Base-by-base conservation (phyloP, 2,329 filamentous ascomycete genomes). In the Pseudogymnoascus sp. region DNA sequence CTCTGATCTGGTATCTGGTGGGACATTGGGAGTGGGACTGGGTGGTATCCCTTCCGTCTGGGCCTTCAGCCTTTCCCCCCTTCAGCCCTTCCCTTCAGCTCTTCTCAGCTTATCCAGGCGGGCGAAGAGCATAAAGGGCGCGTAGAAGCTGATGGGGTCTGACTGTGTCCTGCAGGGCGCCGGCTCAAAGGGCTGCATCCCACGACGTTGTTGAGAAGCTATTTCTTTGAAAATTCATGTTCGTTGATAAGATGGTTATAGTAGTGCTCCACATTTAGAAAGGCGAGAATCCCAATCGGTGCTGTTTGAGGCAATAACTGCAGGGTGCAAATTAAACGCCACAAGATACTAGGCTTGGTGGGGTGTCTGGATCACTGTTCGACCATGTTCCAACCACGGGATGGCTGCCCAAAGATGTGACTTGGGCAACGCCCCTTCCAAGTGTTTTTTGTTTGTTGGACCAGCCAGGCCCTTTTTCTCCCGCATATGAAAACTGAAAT, bases 361-460 rank as follows among this genome's bases (percentile, higher is more conserved):
- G 51, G 48, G 28, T 34, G 48, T 6, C 51, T 57, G 51, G 51
- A 57, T 57, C 51, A 34, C 51, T 57, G 51, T 57, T 54, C 25
- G 48, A 54, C 48, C 48, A 28, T 10, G 4, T 34, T 34, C 31
- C 28, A 28, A 19, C 51, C 51, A 57, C 51, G 51, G 51, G 16
- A 57, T 57, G 51, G 51, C 28, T 57, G 51, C 51, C 51, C 51
- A 57, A 54, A 57, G 25, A 57, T 57, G 51, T 57, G 51, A 34
- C 51, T 57, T 57, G 51, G 51, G 51, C 51, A 57, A 57, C 51
- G 51, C 51, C 51, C 51, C 51, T 57, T 57, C 51, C 51, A 57
- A 57, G 51, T 19, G 51, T 57, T 57, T 57, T 51, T 51, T 41
- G 13, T 48, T 57, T 57, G 51, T 34, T 57, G 51, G 51, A 57